Evolutionary conservation across 148 eudicot genomes (phyloP).

Genomic region (Nepenthes gracilis): DNA sequence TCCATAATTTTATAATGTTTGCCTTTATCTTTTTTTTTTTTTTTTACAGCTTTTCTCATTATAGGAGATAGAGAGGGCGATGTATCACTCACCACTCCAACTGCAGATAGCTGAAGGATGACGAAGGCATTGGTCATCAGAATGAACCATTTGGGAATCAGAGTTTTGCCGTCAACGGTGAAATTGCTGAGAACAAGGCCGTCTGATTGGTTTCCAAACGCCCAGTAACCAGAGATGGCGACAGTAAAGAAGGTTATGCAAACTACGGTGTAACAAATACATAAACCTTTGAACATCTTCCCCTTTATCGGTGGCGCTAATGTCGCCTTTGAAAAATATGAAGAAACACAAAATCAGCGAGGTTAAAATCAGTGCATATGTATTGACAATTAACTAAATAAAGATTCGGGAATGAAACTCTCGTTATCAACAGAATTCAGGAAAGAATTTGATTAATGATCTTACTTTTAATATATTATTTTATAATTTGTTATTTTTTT

Average conservation of each 20-base stretch:
- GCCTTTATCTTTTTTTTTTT: no score
- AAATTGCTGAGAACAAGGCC: constrained; percentile 45
- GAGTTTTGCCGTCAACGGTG: constrained; percentile 23
- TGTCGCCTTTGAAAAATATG: constrained; percentile 34
- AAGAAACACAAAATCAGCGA: background rate
- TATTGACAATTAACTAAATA: background rate
- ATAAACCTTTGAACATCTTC: constrained; percentile 75
- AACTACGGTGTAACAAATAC: constrained; percentile 51
- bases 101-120: constrained; percentile 50
- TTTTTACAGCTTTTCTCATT: no score
- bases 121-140: constrained; percentile 47
- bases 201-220: constrained; percentile 52
- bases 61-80: background rate
- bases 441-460: no score
- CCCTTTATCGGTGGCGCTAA: constrained; percentile 65
- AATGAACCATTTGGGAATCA: constrained; percentile 60
- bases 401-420: no score
- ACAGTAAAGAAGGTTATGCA: constrained; percentile 52
- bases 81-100: constrained; percentile 26
- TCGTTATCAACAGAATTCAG: no score
- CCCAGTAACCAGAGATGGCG: constrained; percentile 72
- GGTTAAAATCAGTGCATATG: background rate
- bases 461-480: no score
- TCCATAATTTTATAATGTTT: no score
- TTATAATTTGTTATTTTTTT: no score